Evolutionary conservation across 148 eudicot genomes (phyloP), one percentile per base, ranked within the genome.

Genomic region (Fagopyrum homotropicum): DNA sequence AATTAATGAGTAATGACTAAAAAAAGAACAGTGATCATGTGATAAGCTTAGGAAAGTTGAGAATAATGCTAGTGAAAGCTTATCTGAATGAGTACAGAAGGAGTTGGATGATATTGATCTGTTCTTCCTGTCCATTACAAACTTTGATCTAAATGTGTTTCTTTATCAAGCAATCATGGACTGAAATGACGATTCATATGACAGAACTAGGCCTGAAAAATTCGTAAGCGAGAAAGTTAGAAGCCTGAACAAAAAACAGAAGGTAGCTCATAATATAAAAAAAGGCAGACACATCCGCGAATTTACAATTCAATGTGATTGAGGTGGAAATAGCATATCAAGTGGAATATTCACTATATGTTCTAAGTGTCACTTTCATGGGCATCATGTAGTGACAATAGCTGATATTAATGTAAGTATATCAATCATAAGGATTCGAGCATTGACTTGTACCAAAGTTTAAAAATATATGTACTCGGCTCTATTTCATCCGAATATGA

Each of bases 281-380:
- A 66, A 14, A 30, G 69, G 69, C 69, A 63, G 45, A 35, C 19
- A 35, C 0, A 11, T 12, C 52, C 30, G 47, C 9, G 6, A 66
- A 40, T 66, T 40, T 66, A 14, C 15, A 63, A 63, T 63, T 63
- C 69, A 63, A 63, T 30, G 26, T 60, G 2, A 35, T 35, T 35
- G 45, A 63, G 69, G 45, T 63, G 45, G 45, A 63, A 63, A 30
- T 63, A 30, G 69, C 69, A 63, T 63, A 63, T 10, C 30, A 63
- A 29, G 44, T 63, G 69, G 69, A 63, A 63, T 63, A 63, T 63
- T 63, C 69, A 63, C 45, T 11, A 63, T 35, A 35, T 9, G 69
- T 30, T 63, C 3, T 7, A 57, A 63, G 69, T 63, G 69, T 63
- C 69, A 63, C 45, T 63, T 63, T 63, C 69, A 63, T 63, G 44